Evolutionary conservation across 2,329 filamentous ascomycete genomes (phyloP).

Genomic region (Talaromyces funiculosus): DNA sequence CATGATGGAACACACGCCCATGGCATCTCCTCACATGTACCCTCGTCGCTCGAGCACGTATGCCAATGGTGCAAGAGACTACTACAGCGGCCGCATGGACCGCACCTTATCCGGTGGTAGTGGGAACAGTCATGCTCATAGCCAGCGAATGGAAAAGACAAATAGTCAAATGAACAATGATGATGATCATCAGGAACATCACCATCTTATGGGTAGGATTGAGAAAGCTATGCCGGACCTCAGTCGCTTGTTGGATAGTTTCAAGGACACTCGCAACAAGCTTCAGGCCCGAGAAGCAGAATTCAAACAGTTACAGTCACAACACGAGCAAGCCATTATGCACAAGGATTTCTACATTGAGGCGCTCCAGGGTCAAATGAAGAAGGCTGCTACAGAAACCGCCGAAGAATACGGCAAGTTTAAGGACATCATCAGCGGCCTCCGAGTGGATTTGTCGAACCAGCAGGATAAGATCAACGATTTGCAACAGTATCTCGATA

Average conservation of each 20-base stretch:
- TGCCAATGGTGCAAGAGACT: conserved; percentile 25
- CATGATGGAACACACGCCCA: conserved; percentile 29
- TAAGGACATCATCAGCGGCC: conserved; percentile 41
- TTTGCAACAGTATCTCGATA: conserved; percentile 42
- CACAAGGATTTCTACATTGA: conserved; percentile 51
- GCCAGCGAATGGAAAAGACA: conserved; percentile 10
- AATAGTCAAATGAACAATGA: conserved; percentile 4
- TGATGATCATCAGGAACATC: conserved; percentile 23
- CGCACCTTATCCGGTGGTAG: conserved; percentile 12
- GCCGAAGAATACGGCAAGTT: conserved; percentile 43
- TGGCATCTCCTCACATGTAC: conserved; percentile 30
- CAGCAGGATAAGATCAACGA: conserved; percentile 51
- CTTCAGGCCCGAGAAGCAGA: conserved; percentile 46
- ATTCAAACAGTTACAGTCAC: conserved; percentile 44
- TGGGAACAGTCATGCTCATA: conserved; percentile 3
- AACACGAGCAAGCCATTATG: conserved; percentile 48
- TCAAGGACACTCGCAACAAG: conserved; percentile 48
- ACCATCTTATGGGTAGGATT: conserved; percentile 40
- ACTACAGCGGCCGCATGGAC: conserved; percentile 24
- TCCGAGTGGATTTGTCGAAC: conserved; percentile 47
- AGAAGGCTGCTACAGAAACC: conserved; percentile 45
- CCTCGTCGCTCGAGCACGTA: conserved; percentile 13
- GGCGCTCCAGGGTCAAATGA: conserved; percentile 46
- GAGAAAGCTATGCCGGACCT: conserved; percentile 45
- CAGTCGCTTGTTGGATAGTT: conserved; percentile 39